Conservation (phyloP, 2,329 filamentous ascomycete genomes). For the Scorias spongiosa region DNA sequence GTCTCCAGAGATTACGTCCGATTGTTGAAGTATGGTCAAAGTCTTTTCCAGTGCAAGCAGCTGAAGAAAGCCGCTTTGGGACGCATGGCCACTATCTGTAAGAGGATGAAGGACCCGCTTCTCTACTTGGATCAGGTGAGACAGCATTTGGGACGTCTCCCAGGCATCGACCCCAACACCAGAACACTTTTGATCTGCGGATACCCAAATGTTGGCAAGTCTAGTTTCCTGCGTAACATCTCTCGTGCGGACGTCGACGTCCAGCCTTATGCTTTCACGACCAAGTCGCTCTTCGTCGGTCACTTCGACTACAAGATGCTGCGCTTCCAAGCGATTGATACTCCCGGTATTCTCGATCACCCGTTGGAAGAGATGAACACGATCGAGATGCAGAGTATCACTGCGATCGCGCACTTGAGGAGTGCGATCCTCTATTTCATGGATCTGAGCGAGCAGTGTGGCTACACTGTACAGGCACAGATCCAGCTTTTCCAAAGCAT, state of each 20-base stretch:
- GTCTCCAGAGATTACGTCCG: constrained; percentile 93
- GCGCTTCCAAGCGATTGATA: constrained; percentile 86
- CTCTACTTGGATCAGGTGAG: constrained; percentile 92
- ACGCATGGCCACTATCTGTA: constrained; percentile 96
- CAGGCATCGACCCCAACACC: constrained; percentile 96
- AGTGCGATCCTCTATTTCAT: constrained; percentile 96
- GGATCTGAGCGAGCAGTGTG: constrained; percentile 93
- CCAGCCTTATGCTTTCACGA: constrained; percentile 96
- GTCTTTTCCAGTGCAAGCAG: constrained; percentile 97
- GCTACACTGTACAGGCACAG: constrained; percentile 83
- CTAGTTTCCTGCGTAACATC: constrained; percentile 82
- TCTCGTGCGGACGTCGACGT: constrained; percentile 92
- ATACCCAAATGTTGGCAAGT: constrained; percentile 96
- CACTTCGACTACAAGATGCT: constrained; percentile 97
- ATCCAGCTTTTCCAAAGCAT: constrained; percentile 93
- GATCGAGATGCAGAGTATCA: constrained; percentile 98
- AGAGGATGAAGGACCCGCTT: constrained; percentile 84
- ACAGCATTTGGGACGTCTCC: constrained; percentile 92
- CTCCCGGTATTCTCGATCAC: constrained; percentile 94
- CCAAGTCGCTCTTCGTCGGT: constrained; percentile 90
- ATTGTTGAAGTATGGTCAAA: constrained; percentile 90
- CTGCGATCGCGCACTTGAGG: constrained; percentile 88
- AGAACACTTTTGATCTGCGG: constrained; percentile 91
- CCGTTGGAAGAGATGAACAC: constrained; percentile 99
- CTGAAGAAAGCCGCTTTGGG: constrained; percentile 90